Percentiles rank a stretch among this genome's conserved stretches.
Conservation (phyloP, 2,329 filamentous ascomycete species). For the Didymella exigua region DNA sequence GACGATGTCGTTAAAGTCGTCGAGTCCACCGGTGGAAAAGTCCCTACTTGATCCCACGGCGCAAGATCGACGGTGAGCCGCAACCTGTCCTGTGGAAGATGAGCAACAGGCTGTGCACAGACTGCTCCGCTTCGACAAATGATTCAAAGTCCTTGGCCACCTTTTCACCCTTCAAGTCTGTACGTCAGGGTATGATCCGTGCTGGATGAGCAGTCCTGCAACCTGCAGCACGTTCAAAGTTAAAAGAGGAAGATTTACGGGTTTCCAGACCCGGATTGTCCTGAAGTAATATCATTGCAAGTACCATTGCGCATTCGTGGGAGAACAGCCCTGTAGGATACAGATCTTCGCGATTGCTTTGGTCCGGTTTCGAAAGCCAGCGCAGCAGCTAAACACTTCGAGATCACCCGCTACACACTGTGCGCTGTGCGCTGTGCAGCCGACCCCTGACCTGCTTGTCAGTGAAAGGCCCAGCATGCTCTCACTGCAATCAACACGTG, state of each 20-base stretch:
- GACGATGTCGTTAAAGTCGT: conserved; percentile 60
- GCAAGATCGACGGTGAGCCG: neutral
- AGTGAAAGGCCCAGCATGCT: neutral
- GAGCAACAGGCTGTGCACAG: neutral
- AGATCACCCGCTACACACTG: neutral
- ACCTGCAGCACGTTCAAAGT: neutral
- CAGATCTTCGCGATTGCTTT: neutral
- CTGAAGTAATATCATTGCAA: neutral
- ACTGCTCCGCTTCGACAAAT: neutral
- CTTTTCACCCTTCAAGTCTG: neutral
- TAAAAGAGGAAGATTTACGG: neutral
- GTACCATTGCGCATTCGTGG: neutral
- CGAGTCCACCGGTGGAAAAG: conserved; percentile 51
- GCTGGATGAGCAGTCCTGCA: neutral
- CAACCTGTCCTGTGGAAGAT: neutral
- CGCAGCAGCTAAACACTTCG: neutral
- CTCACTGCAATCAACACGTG: neutral
- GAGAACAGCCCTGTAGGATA: neutral
- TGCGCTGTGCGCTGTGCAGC: neutral
- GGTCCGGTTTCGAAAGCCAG: neutral
- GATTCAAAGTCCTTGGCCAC: neutral
- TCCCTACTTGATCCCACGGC: conserved; percentile 21
- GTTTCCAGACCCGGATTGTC: neutral
- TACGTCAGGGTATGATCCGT: neutral
- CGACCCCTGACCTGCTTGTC: neutral